These are phyloP conservation scores for Phytomonas sp. DNA, from an alignment of 208 protist genomes.

Conservation along the genomic window DNA sequence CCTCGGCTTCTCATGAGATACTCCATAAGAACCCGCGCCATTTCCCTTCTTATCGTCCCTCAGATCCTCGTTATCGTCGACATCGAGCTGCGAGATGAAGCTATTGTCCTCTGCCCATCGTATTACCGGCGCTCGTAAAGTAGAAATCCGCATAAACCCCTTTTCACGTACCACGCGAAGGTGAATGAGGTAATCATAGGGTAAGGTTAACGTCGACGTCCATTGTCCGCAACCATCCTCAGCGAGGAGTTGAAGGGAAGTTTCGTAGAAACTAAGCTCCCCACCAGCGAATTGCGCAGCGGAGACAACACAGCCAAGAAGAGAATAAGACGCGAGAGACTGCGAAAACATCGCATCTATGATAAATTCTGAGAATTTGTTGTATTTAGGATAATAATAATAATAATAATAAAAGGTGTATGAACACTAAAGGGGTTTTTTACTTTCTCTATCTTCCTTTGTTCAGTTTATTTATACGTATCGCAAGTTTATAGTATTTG, in stretches of 20 bases:
- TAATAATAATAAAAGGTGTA: background rate
- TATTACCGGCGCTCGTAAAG: constrained; percentile 27
- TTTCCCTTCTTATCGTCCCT: background rate
- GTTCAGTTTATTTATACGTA: background rate
- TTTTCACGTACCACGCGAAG: constrained; percentile 64
- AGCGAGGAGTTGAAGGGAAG: constrained; percentile 49
- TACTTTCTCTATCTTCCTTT: constrained; percentile 1
- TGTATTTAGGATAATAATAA: constrained; percentile 12
- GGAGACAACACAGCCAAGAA: constrained; percentile 51
- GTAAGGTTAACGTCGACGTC: constrained; percentile 50
- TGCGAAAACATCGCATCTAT: constrained; percentile 37
- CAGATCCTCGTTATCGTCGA: constrained; percentile 6
- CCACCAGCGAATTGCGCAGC: constrained; percentile 54
- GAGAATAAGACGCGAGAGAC: constrained; percentile 39
- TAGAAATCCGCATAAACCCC: constrained; percentile 62
- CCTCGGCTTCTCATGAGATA: background rate
- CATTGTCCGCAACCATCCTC: constrained; percentile 29
- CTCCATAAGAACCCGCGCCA: background rate
- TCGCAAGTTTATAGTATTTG: too few species aligned
- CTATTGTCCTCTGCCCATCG: constrained; percentile 56
- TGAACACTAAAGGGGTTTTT: too few species aligned
- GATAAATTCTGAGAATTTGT: background rate
- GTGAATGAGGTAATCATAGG: constrained; percentile 53
- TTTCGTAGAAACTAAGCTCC: constrained; percentile 58
- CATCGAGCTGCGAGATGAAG: constrained; percentile 44